Percentiles rank a stretch among this genome's conserved stretches.
Evolutionary conservation across 768 basidiomycete genomes (phyloP).

Genomic region (Kwoniella mangroviensis): DNA sequence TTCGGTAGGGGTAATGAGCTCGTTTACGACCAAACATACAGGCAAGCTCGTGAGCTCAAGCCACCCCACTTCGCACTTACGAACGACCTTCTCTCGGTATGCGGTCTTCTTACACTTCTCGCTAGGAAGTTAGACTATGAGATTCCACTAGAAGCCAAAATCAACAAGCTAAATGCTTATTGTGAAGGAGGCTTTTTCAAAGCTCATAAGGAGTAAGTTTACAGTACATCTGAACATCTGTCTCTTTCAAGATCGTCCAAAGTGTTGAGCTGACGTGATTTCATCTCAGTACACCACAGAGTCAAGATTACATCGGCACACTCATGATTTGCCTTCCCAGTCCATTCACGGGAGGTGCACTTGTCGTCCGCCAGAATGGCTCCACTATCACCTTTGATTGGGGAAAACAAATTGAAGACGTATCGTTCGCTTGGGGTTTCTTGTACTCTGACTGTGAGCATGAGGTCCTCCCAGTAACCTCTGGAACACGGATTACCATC

Average conservation of each 20-base stretch:
- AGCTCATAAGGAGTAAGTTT: slow-evolving; percentile 29
- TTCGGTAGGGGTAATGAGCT: slow-evolving; percentile 21
- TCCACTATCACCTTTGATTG: slow-evolving; percentile 18
- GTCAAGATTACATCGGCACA: slow-evolving; percentile 27
- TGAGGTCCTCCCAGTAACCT: slow-evolving; percentile 60
- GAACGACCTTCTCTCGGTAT: slow-evolving; percentile 2
- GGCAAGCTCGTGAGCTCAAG: slow-evolving; percentile 32
- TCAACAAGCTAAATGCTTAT: slow-evolving; percentile 35
- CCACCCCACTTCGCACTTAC: slow-evolving; percentile 20
- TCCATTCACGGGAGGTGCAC: slow-evolving; percentile 29
- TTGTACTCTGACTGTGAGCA: slow-evolving; percentile 63
- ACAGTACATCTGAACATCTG: neutral
- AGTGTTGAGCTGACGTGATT: neutral
- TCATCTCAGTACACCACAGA: slow-evolving; percentile 18
- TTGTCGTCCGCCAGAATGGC: slow-evolving; percentile 29
- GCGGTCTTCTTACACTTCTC: slow-evolving; percentile 11
- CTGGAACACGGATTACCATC: slow-evolving; percentile 62
- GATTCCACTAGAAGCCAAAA: neutral
- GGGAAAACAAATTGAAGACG: slow-evolving; percentile 9
- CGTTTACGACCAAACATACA: slow-evolving; percentile 26
- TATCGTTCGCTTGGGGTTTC: slow-evolving; percentile 56
- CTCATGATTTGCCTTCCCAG: slow-evolving; percentile 32
- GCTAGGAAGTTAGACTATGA: slow-evolving; percentile 8
- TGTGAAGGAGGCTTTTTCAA: slow-evolving; percentile 33
- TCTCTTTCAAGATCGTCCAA: neutral